Evolutionary conservation across 1,139 yeast species (phyloP).

Genomic region (Magnusiomyces ingens): DNA sequence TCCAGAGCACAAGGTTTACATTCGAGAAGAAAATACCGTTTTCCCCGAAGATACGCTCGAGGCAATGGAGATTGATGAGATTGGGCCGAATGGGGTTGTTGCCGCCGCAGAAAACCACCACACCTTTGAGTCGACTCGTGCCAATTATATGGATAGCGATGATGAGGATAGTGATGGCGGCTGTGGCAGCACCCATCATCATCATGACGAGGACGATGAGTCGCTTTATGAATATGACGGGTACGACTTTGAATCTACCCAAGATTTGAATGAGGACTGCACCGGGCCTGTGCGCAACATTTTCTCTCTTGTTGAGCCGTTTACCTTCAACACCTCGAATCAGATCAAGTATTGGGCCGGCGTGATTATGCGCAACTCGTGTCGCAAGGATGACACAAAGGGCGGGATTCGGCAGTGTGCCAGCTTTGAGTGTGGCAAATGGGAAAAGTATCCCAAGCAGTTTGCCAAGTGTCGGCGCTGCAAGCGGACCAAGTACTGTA

Average conservation of each 20-base stretch:
- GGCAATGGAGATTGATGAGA: constrained; percentile 20
- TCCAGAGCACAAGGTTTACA: constrained; percentile 1
- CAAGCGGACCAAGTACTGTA: constrained; percentile 90
- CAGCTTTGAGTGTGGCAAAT: constrained; percentile 84
- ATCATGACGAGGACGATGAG: constrained; percentile 1
- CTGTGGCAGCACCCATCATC: too few relatives aligned
- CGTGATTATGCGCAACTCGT: constrained; percentile 90
- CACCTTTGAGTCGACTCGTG: constrained; percentile 2
- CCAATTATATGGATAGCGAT: constrained; percentile 30
- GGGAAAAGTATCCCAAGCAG: constrained; percentile 88
- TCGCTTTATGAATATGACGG: constrained; percentile 48
- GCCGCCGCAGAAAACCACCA: neutral
- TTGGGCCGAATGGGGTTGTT: constrained; percentile 12
- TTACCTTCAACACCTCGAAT: constrained; percentile 63
- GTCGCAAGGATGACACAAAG: constrained; percentile 76
- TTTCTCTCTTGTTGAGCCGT: constrained; percentile 87
- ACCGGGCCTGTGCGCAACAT: constrained; percentile 53
- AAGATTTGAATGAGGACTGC: constrained; percentile 41
- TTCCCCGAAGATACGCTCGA: constrained; percentile 6
- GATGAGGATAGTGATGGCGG: constrained; percentile 41
- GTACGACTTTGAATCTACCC: constrained; percentile 42
- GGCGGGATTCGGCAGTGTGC: constrained; percentile 97
- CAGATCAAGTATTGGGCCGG: constrained; percentile 97
- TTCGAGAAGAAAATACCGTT: constrained; percentile 1
- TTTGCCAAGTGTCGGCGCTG: constrained; percentile 94